These are phyloP conservation scores for Cercospora zeae-maydis DNA, from an alignment of 2,329 filamentous ascomycete genomes.

Conservation along the genomic window DNA sequence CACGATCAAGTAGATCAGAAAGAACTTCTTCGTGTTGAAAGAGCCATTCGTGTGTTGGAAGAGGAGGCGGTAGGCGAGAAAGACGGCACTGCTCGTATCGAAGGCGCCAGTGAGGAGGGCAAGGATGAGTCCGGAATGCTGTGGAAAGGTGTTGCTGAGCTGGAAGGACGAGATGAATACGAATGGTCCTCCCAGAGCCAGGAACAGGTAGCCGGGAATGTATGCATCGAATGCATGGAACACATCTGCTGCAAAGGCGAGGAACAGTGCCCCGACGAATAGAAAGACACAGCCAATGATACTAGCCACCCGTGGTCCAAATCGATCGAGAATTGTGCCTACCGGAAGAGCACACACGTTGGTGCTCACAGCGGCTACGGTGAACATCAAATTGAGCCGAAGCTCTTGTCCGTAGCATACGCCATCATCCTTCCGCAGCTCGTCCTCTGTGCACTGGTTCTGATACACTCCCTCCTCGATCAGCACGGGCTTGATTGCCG, in stretches of 20 bases:
- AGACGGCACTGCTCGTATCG: constrained; percentile 49
- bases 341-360: constrained; percentile 84
- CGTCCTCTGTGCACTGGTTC: constrained; percentile 57
- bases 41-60: constrained; percentile 43
- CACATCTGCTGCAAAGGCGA: constrained; percentile 63
- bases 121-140: constrained; percentile 48
- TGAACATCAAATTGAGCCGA: constrained; percentile 85
- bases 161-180: constrained; percentile 52
- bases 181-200: constrained; percentile 50
- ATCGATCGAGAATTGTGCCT: constrained; percentile 78
- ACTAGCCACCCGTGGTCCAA: constrained; percentile 72
- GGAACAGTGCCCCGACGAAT: constrained; percentile 64
- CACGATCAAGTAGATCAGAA: constrained; percentile 49
- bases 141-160: constrained; percentile 51
- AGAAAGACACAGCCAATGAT: constrained; percentile 68
- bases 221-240: constrained; percentile 62
- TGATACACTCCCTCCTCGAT: constrained; percentile 69
- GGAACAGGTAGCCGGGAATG: constrained; percentile 49
- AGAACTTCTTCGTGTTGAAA: constrained; percentile 49
- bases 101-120: constrained; percentile 52
- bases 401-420: constrained; percentile 59
- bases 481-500: constrained; percentile 76
- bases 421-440: constrained; percentile 48
- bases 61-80: constrained; percentile 47
- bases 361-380: constrained; percentile 78